These are phyloP conservation scores for Starmerella asiatica DNA, from an alignment of 805 yeast genomes.

Conservation along the genomic window DNA sequence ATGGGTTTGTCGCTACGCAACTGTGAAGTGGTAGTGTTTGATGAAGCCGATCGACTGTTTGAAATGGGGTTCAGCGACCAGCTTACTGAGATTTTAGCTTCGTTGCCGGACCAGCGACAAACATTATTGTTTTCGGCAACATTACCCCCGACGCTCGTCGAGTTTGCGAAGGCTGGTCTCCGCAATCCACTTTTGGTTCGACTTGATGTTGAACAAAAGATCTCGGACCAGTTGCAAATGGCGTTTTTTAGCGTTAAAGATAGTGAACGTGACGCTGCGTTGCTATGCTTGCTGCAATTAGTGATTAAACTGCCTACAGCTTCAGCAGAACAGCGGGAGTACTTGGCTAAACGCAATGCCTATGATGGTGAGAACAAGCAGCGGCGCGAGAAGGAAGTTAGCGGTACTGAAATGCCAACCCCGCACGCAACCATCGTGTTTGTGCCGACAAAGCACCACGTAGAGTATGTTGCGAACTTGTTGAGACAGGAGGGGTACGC, in stretches of 20 bases:
- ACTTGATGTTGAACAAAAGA: conserved; percentile 81
- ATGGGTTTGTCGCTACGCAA: conserved; percentile 76
- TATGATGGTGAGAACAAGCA: conserved; percentile 35
- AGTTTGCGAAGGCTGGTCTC: conserved; percentile 94
- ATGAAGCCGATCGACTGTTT: conserved; percentile 92
- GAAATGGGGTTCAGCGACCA: conserved; percentile 96
- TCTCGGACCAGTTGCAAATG: conserved; percentile 85
- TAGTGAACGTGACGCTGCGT: conserved; percentile 79
- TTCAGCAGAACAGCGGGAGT: conserved; percentile 49
- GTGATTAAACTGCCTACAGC: conserved; percentile 76
- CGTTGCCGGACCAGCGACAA: conserved; percentile 73
- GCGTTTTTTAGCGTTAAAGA: conserved; percentile 68
- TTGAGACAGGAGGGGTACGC: conserved; percentile 71
- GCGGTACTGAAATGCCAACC: conserved; percentile 75
- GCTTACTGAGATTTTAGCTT: conserved; percentile 71
- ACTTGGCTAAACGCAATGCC: conserved; percentile 37
- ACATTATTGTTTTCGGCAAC: conserved; percentile 90
- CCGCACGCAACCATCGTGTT: conserved; percentile 79
- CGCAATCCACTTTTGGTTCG: conserved; percentile 85
- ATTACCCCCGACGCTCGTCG: conserved; percentile 79
- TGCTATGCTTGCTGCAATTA: conserved; percentile 63
- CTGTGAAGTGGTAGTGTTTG: conserved; percentile 84
- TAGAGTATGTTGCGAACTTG: conserved; percentile 68
- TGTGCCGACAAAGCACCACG: conserved; percentile 96
- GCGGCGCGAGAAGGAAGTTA: conserved; percentile 49